These are phyloP conservation scores for Akanthomyces lecanii DNA, from an alignment of 2,329 filamentous ascomycete species.

Conservation along the genomic window DNA sequence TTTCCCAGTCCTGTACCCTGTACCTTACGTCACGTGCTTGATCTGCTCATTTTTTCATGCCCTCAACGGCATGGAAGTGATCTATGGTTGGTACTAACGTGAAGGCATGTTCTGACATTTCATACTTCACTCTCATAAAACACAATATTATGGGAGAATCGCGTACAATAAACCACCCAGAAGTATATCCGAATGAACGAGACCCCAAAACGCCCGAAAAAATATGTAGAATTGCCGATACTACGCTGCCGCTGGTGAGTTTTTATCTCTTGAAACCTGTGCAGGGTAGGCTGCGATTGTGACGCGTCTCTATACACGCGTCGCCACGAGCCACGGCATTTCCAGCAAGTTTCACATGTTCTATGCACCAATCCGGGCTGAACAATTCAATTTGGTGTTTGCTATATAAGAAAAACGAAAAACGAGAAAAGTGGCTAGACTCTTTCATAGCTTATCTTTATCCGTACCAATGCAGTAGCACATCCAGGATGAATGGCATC, in stretches of 20 bases:
- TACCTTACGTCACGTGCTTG: too few species aligned
- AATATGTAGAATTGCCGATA: too few species aligned
- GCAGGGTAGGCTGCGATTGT: neutral
- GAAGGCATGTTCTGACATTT: neutral
- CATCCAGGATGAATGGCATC: neutral
- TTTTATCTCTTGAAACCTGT: neutral
- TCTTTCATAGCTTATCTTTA: neutral
- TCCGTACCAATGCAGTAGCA: neutral
- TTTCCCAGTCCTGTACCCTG: too few species aligned
- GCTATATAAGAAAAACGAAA: neutral
- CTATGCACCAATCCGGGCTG: neutral
- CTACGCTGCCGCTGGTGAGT: neutral
- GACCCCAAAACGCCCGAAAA: too few species aligned
- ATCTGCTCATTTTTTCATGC: too few species aligned
- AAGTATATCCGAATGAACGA: neutral
- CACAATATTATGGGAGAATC: too few species aligned
- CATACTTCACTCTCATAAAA: too few species aligned
- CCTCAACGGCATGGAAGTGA: too few species aligned
- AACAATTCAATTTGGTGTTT: neutral
- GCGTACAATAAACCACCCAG: neutral
- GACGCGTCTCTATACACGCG: neutral
- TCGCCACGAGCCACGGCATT: neutral
- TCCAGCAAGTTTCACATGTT: neutral
- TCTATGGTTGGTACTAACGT: too few species aligned
- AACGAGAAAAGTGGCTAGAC: neutral